Evolutionary conservation across 2,329 filamentous ascomycete genomes (phyloP), one percentile per base, ranked within the genome.

Genomic region (Niveomyces coronatus): DNA sequence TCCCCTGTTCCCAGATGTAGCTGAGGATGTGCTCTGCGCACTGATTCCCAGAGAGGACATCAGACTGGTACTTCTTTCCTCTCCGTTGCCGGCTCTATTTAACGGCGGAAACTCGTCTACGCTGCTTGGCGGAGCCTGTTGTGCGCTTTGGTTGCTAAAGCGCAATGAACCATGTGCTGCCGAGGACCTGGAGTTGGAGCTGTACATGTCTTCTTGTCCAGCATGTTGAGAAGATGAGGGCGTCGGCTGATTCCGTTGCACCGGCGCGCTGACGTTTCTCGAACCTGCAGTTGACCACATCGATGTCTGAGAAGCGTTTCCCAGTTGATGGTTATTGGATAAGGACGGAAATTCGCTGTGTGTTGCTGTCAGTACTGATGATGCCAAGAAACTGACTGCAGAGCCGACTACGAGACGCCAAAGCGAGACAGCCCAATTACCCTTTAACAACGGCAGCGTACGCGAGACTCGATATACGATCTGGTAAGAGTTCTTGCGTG

Each of bases 331-430:
- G 45, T 71, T 77, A 49, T 74, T 77, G 36, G 75, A 79, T 47
- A 82, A 57, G 16, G 76, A 78, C 8, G 77, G 77, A 39, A 82
- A 82, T 52, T 82, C 76, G 44, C 76, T 82, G 44, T n/a, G n/a
- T n/a, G 13, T 2, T 9, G 9, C 4, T 16, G 15, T 29, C 24
- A 36, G 35, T 7, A 37, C 18, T 11, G n/a, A 31, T 17, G n/a
- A 14, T 6, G 19, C 6, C 11, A 14, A 11, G 11, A 10, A 17
- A 18, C 8, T 10, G 10, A 20, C 16, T 20, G 8, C 3, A 30
- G 13, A 18, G n/a, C 9, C 5, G 17, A 23, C 11, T 8, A 28
- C 14, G 17, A 16, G 9, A 29, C 16, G 29, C 35, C 28, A 22
- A 22, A 36, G 30, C 22, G 33, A 41, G 10, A 19, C 4, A 3